Percentiles rank a stretch among this genome's conserved stretches.
phyloP scores from a whole-genome alignment of 2,329 filamentous ascomycete species.

The Eutypella sp. region DNA sequence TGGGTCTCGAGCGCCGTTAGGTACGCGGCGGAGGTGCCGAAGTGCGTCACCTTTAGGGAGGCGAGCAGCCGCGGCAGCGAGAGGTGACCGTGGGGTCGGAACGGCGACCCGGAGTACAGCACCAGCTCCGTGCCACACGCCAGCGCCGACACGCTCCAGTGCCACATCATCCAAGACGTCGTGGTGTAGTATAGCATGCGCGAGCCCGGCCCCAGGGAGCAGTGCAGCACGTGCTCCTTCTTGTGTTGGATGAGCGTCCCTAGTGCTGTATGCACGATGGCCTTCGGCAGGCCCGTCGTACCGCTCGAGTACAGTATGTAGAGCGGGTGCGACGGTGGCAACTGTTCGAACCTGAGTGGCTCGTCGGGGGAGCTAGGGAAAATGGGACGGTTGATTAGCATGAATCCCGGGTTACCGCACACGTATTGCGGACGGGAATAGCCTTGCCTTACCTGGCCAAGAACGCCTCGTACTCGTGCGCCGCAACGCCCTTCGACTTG shows the following conservation, averaged over 20 bases:
- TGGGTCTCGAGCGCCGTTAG: slow-evolving; percentile 86
- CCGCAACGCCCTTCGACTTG: slow-evolving; percentile 32
- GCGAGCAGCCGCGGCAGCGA: slow-evolving; percentile 81
- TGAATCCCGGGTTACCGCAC: no score
- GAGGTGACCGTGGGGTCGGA: slow-evolving; percentile 71
- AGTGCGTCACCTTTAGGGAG: slow-evolving; percentile 79
- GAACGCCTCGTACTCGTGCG: slow-evolving; percentile 41
- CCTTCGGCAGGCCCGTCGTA: slow-evolving; percentile 83
- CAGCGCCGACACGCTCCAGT: slow-evolving; percentile 86
- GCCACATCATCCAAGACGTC: slow-evolving; percentile 99
- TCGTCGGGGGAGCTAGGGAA: slow-evolving; percentile 30
- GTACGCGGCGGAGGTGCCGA: slow-evolving; percentile 92
- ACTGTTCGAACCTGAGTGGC: slow-evolving; percentile 64
- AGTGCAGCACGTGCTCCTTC: slow-evolving; percentile 89
- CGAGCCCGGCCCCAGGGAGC: slow-evolving; percentile 67
- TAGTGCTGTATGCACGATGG: slow-evolving; percentile 86
- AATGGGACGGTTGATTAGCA: slow-evolving; percentile 20
- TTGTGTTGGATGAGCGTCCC: slow-evolving; percentile 95
- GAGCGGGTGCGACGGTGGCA: slow-evolving; percentile 80
- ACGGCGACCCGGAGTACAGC: slow-evolving; percentile 90
- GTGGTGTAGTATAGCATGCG: slow-evolving; percentile 92
- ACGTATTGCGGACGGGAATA: no score
- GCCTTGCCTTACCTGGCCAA: slow-evolving; percentile 28
- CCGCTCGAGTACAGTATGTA: slow-evolving; percentile 94
- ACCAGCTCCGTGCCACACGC: slow-evolving; percentile 78